Evolutionary conservation across 768 basidiomycete genomes (phyloP), one percentile per base, ranked within the genome.

Genomic region (Mycena rebaudengoi): DNA sequence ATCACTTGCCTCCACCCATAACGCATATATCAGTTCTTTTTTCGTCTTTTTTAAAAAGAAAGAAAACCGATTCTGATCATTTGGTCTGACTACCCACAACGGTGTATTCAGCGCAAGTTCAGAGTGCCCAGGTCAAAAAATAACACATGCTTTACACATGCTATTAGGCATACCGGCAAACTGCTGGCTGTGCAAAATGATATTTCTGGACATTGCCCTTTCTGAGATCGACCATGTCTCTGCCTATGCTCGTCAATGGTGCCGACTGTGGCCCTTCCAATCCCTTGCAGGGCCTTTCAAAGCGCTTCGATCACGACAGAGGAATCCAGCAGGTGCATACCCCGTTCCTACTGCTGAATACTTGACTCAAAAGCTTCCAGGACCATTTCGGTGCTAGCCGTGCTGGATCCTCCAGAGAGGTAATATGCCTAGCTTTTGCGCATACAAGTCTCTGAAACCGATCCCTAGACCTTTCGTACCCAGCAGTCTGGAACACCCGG

Each of bases 201-300:
- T n/a, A n/a, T 49, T 44, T 20, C 35, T 33, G 25, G 51, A 59
- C 13, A 21, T 12, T 53, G 25, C 35, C 32, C 48, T 20, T 35
- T 44, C 48, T 37, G 1, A 55, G 13, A 26, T 23, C 43, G 50
- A 68, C 56, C 63, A 94, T 95, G 94, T 89, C 93, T 7, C 82
- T 96, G 28, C 90, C 93, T 49, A 85, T 92, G 83, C 89, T 96
- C 20, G 84, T 89, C 21, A 87, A 85, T 45, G 88, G 88, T 40
- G 82, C 92, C 1, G 93, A 95, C 43, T 97, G 95, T 67, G 95
- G 95, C 0, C 94, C 95, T 7, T 85, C 86, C 1, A 97, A 95
- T 74, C 88, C 94, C 12, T 76, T 97, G 18, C 92, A 94, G 71
- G 86, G 84, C 16, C 85, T 97, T 6, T 84, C 91, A 0, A 96